Evolutionary conservation across 345 rosid species (phyloP).

Genomic region (Combretum micranthum): DNA sequence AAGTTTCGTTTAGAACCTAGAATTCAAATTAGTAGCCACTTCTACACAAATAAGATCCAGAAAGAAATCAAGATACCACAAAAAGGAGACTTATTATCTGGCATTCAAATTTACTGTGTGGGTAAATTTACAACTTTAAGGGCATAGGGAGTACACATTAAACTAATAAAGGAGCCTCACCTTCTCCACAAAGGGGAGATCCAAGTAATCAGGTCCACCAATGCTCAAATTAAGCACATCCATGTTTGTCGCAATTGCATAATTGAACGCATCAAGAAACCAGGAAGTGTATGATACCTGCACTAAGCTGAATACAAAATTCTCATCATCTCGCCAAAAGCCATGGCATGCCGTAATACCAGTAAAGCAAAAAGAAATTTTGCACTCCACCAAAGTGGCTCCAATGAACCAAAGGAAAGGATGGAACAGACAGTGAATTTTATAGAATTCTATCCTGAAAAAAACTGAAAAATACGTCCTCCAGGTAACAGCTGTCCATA

Average conservation of each 20-base stretch:
- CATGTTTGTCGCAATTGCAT: slow-evolving; percentile 88
- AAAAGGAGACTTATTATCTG: too few relatives aligned
- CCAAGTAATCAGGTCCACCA: slow-evolving; percentile 98
- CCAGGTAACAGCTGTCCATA: background rate
- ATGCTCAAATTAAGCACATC: slow-evolving; percentile 97
- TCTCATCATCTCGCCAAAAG: slow-evolving; percentile 57
- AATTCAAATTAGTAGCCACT: too few relatives aligned
- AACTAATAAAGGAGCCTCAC: slow-evolving; percentile 26
- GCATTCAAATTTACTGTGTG: background rate
- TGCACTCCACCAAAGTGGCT: too few relatives aligned
- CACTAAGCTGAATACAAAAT: slow-evolving; percentile 80
- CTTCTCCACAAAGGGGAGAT: slow-evolving; percentile 97
- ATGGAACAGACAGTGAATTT: too few relatives aligned
- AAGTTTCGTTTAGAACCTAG: too few relatives aligned
- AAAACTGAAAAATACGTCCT: too few relatives aligned
- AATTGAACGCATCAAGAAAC: slow-evolving; percentile 98
- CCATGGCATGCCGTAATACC: slow-evolving; percentile 3
- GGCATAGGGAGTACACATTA: background rate
- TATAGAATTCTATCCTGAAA: too few relatives aligned
- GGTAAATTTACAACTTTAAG: background rate
- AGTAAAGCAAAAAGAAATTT: too few relatives aligned
- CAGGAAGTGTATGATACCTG: slow-evolving; percentile 99
- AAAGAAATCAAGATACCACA: too few relatives aligned
- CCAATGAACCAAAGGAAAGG: too few relatives aligned
- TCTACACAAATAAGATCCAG: too few relatives aligned